Evolutionary conservation across 2,329 filamentous ascomycete species (phyloP).

Genomic region (Aureobasidium sp.): DNA sequence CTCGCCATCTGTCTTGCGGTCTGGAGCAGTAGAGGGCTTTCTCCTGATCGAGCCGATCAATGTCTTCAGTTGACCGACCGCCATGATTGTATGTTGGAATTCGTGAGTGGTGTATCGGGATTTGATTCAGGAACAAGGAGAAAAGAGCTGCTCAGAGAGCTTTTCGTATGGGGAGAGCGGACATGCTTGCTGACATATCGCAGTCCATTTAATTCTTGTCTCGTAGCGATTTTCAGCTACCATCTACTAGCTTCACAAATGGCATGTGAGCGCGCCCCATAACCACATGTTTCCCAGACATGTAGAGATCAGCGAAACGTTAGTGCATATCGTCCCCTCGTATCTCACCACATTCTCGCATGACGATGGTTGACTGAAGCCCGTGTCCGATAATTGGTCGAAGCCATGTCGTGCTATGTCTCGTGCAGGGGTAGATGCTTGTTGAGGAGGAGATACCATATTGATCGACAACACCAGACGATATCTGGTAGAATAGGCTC

Average conservation of each 20-base stretch:
- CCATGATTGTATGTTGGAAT: slow-evolving; percentile 18
- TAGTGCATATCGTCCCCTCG: background rate
- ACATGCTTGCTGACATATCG: background rate
- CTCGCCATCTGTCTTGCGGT: slow-evolving; percentile 36
- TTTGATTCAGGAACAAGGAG: background rate
- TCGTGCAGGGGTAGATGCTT: background rate
- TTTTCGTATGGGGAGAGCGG: too few species aligned
- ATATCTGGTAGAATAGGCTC: background rate
- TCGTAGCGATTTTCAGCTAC: background rate
- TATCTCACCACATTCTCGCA: background rate
- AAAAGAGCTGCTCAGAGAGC: background rate
- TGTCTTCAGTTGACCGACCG: slow-evolving; percentile 30
- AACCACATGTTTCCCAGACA: background rate
- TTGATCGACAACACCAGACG: background rate
- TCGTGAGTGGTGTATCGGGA: too few species aligned
- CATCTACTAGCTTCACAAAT: background rate
- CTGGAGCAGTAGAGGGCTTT: slow-evolving; percentile 39
- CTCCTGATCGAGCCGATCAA: slow-evolving; percentile 38
- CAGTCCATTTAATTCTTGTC: background rate
- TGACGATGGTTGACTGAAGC: background rate
- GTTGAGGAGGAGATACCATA: background rate
- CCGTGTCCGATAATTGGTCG: background rate
- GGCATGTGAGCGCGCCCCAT: background rate
- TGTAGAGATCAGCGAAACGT: background rate
- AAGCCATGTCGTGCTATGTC: background rate